Evolutionary conservation across 805 yeast genomes (phyloP).

Genomic region (Ogataea ramenticola): DNA sequence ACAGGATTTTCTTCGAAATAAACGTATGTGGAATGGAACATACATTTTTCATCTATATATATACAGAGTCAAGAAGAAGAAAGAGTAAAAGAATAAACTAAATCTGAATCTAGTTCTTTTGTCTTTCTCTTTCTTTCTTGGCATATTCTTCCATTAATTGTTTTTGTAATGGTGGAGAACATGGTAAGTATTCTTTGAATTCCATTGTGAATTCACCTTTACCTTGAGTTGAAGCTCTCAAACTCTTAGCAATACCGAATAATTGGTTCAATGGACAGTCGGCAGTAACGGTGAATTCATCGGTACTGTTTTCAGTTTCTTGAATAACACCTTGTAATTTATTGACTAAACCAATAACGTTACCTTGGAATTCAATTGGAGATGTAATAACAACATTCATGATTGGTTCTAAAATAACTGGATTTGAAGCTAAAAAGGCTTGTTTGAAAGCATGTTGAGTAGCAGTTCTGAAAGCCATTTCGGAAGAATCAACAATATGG

Average conservation of each 20-base stretch:
- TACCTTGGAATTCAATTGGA: constrained; percentile 94
- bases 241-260: constrained; percentile 93
- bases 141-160: constrained; percentile 81
- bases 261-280: constrained; percentile 95
- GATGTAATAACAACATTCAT: constrained; percentile 92
- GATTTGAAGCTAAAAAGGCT: constrained; percentile 77
- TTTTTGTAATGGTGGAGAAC: constrained; percentile 83
- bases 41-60: neutral
- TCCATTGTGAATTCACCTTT: constrained; percentile 97
- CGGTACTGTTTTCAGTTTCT: constrained; percentile 91
- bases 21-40: no score
- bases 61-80: neutral
- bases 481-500: constrained; percentile 95
- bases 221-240: constrained; percentile 97
- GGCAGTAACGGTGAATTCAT: constrained; percentile 87
- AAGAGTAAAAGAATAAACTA: neutral
- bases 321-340: constrained; percentile 86
- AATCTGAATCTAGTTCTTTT: no score
- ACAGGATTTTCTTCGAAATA: neutral
- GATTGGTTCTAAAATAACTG: constrained; percentile 91
- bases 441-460: constrained; percentile 87
- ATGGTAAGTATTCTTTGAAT: constrained; percentile 86
- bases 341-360: constrained; percentile 84
- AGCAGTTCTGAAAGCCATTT: constrained; percentile 90
- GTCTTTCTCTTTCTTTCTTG: constrained; percentile 60